Conservation (phyloP, 2,329 filamentous ascomycete genomes). For the Fusarium ramigenum region DNA sequence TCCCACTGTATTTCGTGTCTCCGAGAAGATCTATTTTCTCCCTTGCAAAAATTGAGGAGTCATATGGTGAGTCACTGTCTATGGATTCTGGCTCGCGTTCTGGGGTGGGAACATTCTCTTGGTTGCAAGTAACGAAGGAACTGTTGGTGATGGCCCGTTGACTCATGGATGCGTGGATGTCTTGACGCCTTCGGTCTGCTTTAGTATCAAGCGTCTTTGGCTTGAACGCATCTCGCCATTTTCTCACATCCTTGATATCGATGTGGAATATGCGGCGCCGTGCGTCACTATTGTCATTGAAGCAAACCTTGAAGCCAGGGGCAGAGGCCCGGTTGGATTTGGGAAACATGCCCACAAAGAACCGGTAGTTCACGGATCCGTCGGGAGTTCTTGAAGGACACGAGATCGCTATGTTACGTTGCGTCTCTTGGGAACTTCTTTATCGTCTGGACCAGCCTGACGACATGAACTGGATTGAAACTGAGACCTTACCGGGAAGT, state of each 20-base stretch:
- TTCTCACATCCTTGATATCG: constrained; percentile 7
- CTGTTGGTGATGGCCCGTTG: not conserved
- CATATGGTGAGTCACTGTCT: not conserved
- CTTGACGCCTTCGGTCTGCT: not conserved
- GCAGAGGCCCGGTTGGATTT: no score
- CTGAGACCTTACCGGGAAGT: not conserved
- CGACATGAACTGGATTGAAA: not conserved
- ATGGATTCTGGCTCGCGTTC: not conserved
- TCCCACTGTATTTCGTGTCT: not conserved
- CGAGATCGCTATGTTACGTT: not conserved
- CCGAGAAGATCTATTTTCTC: not conserved
- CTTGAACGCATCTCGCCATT: constrained; percentile 8
- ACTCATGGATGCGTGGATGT: not conserved
- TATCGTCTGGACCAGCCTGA: not conserved
- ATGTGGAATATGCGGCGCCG: not conserved
- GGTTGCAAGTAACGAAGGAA: not conserved
- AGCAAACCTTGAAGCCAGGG: constrained; percentile 3
- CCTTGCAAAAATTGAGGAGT: not conserved
- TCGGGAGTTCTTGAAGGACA: not conserved
- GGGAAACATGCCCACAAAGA: not conserved
- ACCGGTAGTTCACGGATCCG: no score
- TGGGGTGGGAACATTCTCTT: not conserved
- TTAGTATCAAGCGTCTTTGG: not conserved
- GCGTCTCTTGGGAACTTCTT: not conserved
- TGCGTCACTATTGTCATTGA: not conserved